Evolutionary conservation across 208 protist genomes (phyloP), one percentile per base, ranked within the genome.

Genomic region (Eutreptiella sp.): DNA sequence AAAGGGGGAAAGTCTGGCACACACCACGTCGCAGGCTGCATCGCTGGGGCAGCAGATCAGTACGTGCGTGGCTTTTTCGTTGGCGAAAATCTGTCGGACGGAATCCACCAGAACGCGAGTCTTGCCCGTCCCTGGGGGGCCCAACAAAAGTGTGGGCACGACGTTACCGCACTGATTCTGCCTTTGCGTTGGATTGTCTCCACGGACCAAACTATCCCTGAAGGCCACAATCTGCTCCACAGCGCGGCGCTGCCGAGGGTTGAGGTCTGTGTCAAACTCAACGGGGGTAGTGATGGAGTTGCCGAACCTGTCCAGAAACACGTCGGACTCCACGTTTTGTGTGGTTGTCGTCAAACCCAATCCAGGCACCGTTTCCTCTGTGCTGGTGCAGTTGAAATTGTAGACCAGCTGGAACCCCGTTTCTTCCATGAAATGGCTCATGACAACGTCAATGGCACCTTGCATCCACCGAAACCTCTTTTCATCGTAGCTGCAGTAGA

Each of bases 61-160:
- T 5, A 65, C 24, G 31, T 14, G 4, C 24, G 39, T 3, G 7
- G 19, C 27, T 4, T 31, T 7, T 28, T 23, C 14, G 5, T 28
- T 4, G 31, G 7, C 4, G 21, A 48, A 23, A 21, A 53, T 27
- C 16, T 32, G 54, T 4, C 4, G 3, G 26, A 50, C 38, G 11
- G 35, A 21, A 33, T 38, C 59, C 5, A 65, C 45, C 1, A 65
- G 2, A 29, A 46, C 55, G n/a, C 9, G 11, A 33, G 59, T 65
- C 46, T 65, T 65, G 41, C 59, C 59, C 2, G 46, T 65, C 36
- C 59, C 59, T 2, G 59, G 59, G 14, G 59, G 59, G 4, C 59
- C 59, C 26, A 46, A 39, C 4, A 65, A 21, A 28, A 65, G 19
- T 42, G 35, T 28, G n/a, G 59, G 59, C 4, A 21, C 16, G 11